A percentile compares a stretch with the other conserved stretches of the same genome.
Evolutionary conservation across 768 basidiomycete species (phyloP).

Genomic region (Podaxis pistillaris): DNA sequence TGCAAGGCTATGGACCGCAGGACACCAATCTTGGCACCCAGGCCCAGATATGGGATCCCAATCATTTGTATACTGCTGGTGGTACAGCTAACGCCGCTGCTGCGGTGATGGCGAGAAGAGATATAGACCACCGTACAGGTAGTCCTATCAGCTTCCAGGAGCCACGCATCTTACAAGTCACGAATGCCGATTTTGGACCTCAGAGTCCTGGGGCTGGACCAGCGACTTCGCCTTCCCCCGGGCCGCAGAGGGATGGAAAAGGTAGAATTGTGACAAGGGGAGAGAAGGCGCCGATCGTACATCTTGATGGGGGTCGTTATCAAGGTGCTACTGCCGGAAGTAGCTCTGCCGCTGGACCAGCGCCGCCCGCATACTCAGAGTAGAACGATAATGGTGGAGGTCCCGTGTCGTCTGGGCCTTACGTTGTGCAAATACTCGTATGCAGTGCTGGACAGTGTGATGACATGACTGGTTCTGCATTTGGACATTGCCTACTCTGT

Average conservation of each 20-base stretch:
- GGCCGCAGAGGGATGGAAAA: conserved; percentile 26
- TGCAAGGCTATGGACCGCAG: conserved; percentile 16
- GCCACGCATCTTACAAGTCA: conserved; percentile 37
- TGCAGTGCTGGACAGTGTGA: neutral
- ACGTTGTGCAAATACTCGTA: neutral
- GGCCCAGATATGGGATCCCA: conserved; percentile 14
- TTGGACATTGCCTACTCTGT: neutral
- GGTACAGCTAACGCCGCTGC: conserved; percentile 14
- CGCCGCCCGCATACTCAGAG: conserved; percentile 26
- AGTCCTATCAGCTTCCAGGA: conserved; percentile 44
- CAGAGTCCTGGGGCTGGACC: conserved; percentile 16
- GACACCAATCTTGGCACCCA: conserved; percentile 19
- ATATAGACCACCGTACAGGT: conserved; percentile 30
- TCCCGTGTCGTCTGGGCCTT: neutral
- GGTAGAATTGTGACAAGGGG: conserved; percentile 26
- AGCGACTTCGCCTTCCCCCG: conserved; percentile 24
- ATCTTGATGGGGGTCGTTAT: conserved; percentile 38
- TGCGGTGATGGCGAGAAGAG: conserved; percentile 14
- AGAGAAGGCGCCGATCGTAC: conserved; percentile 35
- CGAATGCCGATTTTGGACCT: conserved; percentile 30
- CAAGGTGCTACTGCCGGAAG: conserved; percentile 18
- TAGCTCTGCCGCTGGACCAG: conserved; percentile 18
- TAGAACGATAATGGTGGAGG: neutral
- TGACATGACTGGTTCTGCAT: neutral
- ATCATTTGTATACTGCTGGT: conserved; percentile 11